Percentiles rank a stretch among this genome's conserved stretches.
These are phyloP conservation scores for Beverwykella pulmonaria DNA, from an alignment of 495 filamentous ascomycete species.

Conservation along the genomic window DNA sequence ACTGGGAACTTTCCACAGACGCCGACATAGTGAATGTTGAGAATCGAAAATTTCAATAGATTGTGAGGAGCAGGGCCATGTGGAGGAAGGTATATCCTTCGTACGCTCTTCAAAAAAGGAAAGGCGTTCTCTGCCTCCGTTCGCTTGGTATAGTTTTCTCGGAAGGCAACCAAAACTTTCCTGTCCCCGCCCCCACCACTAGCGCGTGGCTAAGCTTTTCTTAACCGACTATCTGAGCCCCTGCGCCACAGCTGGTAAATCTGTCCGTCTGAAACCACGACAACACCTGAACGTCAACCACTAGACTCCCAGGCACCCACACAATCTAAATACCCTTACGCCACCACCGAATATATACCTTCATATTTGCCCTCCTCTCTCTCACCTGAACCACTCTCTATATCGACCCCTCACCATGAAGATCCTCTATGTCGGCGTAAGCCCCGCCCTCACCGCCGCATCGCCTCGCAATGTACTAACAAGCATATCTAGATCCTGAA, in stretches of 20 bases:
- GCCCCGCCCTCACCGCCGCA: conserved; percentile 37
- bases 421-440: conserved; percentile 89
- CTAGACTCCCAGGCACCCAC: neutral
- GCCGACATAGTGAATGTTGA: conserved; percentile 38
- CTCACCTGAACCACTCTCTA: neutral
- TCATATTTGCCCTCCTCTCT: neutral
- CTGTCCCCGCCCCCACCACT: neutral
- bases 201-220: neutral
- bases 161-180: neutral
- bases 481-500: conserved; percentile 66
- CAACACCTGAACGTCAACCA: neutral
- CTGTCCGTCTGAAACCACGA: neutral
- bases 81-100: too few species aligned
- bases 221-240: neutral
- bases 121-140: neutral
- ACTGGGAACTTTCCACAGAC: conserved; percentile 50
- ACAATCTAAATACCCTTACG: neutral
- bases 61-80: too few species aligned
- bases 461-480: conserved; percentile 16
- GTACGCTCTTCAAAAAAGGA: neutral
- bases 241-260: conserved; percentile 3
- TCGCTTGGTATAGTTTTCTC: too few species aligned
- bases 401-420: conserved; percentile 68
- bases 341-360: neutral
- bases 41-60: neutral